Percentiles rank a stretch among this genome's conserved stretches.
Conservation (phyloP, 345 rosid species). For the Salix dunnii region DNA sequence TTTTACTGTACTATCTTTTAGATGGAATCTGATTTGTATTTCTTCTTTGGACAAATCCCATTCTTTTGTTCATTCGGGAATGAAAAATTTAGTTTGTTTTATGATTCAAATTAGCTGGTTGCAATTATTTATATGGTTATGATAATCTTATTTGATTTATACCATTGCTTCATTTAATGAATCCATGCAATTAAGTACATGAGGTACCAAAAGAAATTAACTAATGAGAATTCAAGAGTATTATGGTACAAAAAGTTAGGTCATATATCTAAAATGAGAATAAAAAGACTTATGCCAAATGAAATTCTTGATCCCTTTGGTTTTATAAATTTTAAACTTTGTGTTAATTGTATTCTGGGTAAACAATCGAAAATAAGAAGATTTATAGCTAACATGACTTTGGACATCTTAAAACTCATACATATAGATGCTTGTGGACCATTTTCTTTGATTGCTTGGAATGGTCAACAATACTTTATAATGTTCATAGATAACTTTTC, state of each 20-base stretch:
- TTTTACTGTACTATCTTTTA: constrained; percentile 2
- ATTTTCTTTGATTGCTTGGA: not conserved
- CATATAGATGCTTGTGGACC: not conserved
- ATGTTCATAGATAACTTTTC: no score
- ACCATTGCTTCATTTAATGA: no score
- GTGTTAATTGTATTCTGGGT: not conserved
- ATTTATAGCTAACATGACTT: not conserved
- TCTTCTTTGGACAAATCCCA: not conserved
- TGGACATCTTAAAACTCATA: not conserved
- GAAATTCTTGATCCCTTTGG: not conserved
- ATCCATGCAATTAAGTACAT: no score
- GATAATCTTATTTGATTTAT: not conserved
- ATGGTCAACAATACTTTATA: constrained; percentile 11
- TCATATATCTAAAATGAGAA: not conserved
- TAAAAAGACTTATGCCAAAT: not conserved
- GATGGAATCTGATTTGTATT: constrained; percentile 1
- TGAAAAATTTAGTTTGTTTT: no score
- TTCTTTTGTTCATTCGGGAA: no score
- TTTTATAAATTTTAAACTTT: not conserved
- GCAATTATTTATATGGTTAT: no score
- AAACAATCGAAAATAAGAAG: constrained; percentile 1
- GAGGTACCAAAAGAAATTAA: no score
- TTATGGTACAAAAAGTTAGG: constrained; percentile 2
- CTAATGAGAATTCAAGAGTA: no score
- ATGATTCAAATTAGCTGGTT: no score